Evolutionary conservation across 345 rosid genomes (phyloP).

Genomic region (Anastatica hierochuntica): DNA sequence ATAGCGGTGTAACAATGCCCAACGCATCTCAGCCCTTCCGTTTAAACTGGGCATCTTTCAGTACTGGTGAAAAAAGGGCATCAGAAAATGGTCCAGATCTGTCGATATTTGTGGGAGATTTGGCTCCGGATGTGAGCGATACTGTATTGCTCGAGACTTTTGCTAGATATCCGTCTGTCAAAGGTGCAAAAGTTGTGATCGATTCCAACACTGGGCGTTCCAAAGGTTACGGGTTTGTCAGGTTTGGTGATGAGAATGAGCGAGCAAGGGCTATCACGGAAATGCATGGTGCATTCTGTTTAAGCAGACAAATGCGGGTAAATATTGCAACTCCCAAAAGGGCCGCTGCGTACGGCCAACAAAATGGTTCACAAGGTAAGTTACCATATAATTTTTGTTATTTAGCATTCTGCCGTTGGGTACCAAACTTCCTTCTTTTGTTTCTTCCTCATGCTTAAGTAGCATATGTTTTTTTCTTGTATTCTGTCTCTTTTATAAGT

Average conservation of each 20-base stretch:
- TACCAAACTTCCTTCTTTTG: too few relatives aligned
- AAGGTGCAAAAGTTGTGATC: slow-evolving; percentile 76
- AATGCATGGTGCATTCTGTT: slow-evolving; percentile 78
- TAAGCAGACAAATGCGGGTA: slow-evolving; percentile 74
- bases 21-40: slow-evolving; percentile 73
- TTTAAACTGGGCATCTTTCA: slow-evolving; percentile 79
- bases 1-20: slow-evolving; percentile 57
- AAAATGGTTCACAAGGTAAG: slow-evolving; percentile 73
- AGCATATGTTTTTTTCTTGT: background rate
- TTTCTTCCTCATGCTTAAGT: too few relatives aligned
- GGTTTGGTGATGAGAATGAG: slow-evolving; percentile 79
- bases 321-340: slow-evolving; percentile 81
- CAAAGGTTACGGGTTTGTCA: slow-evolving; percentile 88
- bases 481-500: too few relatives aligned
- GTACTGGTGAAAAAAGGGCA: slow-evolving; percentile 54
- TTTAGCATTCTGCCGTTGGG: too few relatives aligned
- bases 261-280: slow-evolving; percentile 67
- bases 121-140: slow-evolving; percentile 81
- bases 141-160: slow-evolving; percentile 64
- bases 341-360: slow-evolving; percentile 48
- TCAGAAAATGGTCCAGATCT: slow-evolving; percentile 56
- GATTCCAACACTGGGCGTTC: slow-evolving; percentile 77
- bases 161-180: slow-evolving; percentile 63
- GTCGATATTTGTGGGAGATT: slow-evolving; percentile 79
- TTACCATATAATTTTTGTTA: background rate